These are phyloP conservation scores for Grosmannia clavigera DNA, from an alignment of 2,329 filamentous ascomycete genomes.

Conservation along the genomic window DNA sequence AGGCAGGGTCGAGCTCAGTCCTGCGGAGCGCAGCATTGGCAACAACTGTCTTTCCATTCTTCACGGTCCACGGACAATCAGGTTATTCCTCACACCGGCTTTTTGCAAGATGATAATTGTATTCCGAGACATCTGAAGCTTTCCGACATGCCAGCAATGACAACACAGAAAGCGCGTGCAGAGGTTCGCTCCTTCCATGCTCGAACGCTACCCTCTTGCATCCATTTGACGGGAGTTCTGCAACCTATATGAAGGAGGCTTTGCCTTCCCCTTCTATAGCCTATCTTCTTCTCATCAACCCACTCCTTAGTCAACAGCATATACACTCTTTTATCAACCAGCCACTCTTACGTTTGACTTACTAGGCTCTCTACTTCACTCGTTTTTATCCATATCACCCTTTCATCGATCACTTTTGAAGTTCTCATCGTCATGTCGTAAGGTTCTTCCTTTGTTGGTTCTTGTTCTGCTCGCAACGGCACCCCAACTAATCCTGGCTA, in stretches of 20 bases:
- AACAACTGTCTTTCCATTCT: not conserved
- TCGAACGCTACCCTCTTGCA: not conserved
- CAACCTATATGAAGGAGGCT: not conserved
- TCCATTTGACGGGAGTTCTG: not conserved
- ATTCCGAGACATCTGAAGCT: not conserved
- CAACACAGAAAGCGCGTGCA: not conserved
- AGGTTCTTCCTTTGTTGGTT: not conserved
- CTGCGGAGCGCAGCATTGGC: not conserved
- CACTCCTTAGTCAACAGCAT: not conserved
- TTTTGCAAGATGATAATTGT: not conserved
- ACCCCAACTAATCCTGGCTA: not conserved
- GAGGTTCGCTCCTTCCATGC: not conserved
- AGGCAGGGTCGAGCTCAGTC: not conserved
- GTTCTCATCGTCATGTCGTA: not conserved
- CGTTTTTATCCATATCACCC: not conserved
- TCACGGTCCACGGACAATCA: not conserved
- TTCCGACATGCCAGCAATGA: not conserved
- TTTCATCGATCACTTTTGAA: not conserved
- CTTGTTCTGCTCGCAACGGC: not conserved
- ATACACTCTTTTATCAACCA: not conserved
- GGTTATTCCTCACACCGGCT: not conserved
- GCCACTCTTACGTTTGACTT: not conserved
- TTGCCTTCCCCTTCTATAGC: not conserved
- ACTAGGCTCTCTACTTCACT: not conserved
- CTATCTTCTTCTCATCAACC: not conserved